Conservation (phyloP, 2,329 filamentous ascomycete species). For the Nakataea oryzae region DNA sequence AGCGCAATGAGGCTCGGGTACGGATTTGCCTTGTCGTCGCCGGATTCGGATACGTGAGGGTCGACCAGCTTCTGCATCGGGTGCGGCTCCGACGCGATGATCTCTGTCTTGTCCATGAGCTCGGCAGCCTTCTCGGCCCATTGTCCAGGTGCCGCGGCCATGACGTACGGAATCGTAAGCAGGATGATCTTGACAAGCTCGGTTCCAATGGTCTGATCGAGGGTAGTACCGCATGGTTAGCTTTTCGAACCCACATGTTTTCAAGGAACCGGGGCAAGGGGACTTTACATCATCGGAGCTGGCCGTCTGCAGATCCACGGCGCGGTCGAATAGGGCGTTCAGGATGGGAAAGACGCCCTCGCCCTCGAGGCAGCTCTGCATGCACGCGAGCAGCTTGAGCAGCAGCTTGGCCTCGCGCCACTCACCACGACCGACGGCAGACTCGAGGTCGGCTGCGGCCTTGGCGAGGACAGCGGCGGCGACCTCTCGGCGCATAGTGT, state of each 20-base stretch:
- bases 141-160: constrained; percentile 61
- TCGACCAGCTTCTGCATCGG: constrained; percentile 78
- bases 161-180: constrained; percentile 82
- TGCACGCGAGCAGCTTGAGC: constrained; percentile 77
- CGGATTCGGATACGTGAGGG: constrained; percentile 59
- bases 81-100: constrained; percentile 84
- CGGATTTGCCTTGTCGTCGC: constrained; percentile 52
- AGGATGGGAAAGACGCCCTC: constrained; percentile 79
- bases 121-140: constrained; percentile 62
- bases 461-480: constrained; percentile 59
- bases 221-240: not conserved
- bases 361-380: constrained; percentile 70
- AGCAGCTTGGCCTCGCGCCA: constrained; percentile 90
- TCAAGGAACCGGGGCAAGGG: not conserved
- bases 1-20: constrained; percentile 64
- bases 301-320: constrained; percentile 86
- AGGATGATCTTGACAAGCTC: constrained; percentile 96
- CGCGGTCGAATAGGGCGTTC: constrained; percentile 81
- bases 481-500: constrained; percentile 67
- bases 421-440: constrained; percentile 58
- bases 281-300: constrained; percentile 79
- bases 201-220: constrained; percentile 51
- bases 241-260: not conserved
- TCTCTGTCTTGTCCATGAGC: constrained; percentile 86
- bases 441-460: constrained; percentile 51